A percentile compares a stretch with the other conserved stretches of the same genome.
These are phyloP conservation scores for Agrostemma githago DNA, from an alignment of 148 eudicot species.

Conservation along the genomic window DNA sequence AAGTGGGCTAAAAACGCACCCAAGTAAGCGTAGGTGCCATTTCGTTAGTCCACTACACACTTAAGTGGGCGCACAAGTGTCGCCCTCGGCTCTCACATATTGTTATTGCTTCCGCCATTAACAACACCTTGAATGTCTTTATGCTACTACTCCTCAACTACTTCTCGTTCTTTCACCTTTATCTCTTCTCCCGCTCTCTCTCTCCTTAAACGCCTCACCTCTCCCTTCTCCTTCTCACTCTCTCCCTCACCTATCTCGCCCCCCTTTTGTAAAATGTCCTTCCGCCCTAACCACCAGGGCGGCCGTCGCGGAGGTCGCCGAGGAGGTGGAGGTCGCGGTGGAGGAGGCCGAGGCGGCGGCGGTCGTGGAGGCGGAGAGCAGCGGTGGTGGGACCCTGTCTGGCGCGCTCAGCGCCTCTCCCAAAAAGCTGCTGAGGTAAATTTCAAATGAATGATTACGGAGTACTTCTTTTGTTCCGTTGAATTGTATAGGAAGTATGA, in stretches of 20 bases:
- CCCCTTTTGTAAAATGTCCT: slow-evolving; percentile 49
- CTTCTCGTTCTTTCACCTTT: not conserved
- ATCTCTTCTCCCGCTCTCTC: slow-evolving; percentile 10
- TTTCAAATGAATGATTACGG: not conserved
- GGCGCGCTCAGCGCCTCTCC: slow-evolving; percentile 83
- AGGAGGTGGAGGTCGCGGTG: slow-evolving; percentile 27
- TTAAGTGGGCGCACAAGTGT: not conserved
- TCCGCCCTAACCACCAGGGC: slow-evolving; percentile 72
- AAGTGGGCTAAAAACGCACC: too few species aligned
- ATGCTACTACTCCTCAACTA: slow-evolving; percentile 17
- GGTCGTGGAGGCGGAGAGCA: slow-evolving; percentile 63
- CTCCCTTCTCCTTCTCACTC: slow-evolving; percentile 6
- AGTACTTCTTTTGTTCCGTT: not conserved
- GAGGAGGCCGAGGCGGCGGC: slow-evolving; percentile 43
- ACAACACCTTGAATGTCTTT: slow-evolving; percentile 23
- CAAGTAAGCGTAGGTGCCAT: too few species aligned
- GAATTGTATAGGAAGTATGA: not conserved
- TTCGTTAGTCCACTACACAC: not conserved
- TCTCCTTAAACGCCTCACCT: slow-evolving; percentile 17
- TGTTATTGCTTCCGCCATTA: not conserved
- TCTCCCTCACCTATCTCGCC: slow-evolving; percentile 22
- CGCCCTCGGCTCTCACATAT: not conserved
- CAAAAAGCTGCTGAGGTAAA: slow-evolving; percentile 66
- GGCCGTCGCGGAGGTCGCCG: slow-evolving; percentile 63
- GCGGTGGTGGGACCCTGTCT: slow-evolving; percentile 99